These are phyloP conservation scores for Beauveria medogensis DNA, from an alignment of 2,329 filamentous ascomycete genomes.

Conservation along the genomic window DNA sequence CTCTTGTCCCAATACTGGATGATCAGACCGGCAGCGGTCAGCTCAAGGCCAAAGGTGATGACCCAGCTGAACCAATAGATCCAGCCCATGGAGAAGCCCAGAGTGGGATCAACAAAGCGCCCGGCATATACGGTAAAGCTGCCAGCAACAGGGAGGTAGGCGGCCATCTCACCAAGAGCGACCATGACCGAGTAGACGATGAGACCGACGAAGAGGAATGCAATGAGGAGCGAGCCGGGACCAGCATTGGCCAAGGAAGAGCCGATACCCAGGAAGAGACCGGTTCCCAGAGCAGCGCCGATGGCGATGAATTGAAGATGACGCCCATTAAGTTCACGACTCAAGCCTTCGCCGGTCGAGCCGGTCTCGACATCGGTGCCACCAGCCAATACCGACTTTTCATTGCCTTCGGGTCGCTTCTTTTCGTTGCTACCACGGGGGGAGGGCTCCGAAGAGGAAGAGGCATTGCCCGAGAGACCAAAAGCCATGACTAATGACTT, in stretches of 20 bases:
- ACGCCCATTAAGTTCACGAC: slow-evolving; percentile 29
- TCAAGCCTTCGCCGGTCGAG: slow-evolving; percentile 25
- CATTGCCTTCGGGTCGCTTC: background rate
- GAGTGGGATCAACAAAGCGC: slow-evolving; percentile 63
- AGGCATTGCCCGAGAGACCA: background rate
- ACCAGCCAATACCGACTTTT: slow-evolving; percentile 1
- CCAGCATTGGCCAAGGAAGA: slow-evolving; percentile 54
- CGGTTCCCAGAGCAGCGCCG: slow-evolving; percentile 61
- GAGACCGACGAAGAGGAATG: slow-evolving; percentile 60
- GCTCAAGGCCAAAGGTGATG: slow-evolving; percentile 64
- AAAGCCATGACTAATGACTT: background rate
- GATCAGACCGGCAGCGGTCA: slow-evolving; percentile 64
- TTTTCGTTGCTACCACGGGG: slow-evolving; percentile 7
- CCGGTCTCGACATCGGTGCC: slow-evolving; percentile 28
- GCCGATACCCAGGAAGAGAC: slow-evolving; percentile 63
- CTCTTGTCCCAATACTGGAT: slow-evolving; percentile 64
- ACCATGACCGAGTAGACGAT: slow-evolving; percentile 72
- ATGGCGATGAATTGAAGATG: slow-evolving; percentile 45
- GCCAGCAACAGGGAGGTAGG: slow-evolving; percentile 68
- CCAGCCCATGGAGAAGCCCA: slow-evolving; percentile 75
- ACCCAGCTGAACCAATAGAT: slow-evolving; percentile 77
- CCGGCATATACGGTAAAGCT: slow-evolving; percentile 70
- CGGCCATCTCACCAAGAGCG: slow-evolving; percentile 63
- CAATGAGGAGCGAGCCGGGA: slow-evolving; percentile 58
- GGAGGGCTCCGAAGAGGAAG: slow-evolving; percentile 4